Base-by-base conservation (phyloP, 179 eudicot genomes). In the Sideroxylon spinosum region DNA sequence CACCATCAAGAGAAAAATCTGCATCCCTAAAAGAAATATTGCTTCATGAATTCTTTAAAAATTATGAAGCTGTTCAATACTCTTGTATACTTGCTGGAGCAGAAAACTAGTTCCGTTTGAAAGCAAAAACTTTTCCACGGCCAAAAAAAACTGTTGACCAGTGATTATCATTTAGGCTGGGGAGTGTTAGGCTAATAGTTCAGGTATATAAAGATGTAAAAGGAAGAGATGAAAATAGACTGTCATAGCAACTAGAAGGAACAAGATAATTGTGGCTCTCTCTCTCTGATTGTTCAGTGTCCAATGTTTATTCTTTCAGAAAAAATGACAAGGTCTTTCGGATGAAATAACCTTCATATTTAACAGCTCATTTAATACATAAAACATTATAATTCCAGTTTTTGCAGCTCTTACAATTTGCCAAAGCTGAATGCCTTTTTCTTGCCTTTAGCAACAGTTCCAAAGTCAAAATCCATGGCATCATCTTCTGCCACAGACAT, bases 1-100 rank as follows among this genome's bases (percentile, higher is more conserved):
- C 93, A 79, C 82, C 90, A 80, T 90, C 92, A 68, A 95, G 90
- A 77, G 88, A 78, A 76, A 95, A 95, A 86, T 93, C 93, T 88
- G 88, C 82, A 84, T 93, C 97, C 91, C 97, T 94, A 74, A 8
- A 61, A 11, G 71, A 68, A 76, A 75, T 64, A 25, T 55, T 49
- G 29, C 64, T 20, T 48, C 68, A 74, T 70, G 52, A 79, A 73
- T 23, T 22, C 74, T 28, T 37, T 44, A 11, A 26, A 3, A n/a
- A 61, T 1, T 11, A 32, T 26, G 20, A 78, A 62, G 46, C 19
- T 16, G 56, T 0, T 37, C 55, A 49, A 2, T n/a, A 68, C 10
- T 20, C 10, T 28, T 28, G 19, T 66, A 53, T 20, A 28, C 8
- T 46, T 52, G n/a, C 64, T 11, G 73, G 20, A 9, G 65, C 32